These are phyloP conservation scores for Gossypium anomalum DNA, from an alignment of 345 rosid genomes.

Conservation along the genomic window DNA sequence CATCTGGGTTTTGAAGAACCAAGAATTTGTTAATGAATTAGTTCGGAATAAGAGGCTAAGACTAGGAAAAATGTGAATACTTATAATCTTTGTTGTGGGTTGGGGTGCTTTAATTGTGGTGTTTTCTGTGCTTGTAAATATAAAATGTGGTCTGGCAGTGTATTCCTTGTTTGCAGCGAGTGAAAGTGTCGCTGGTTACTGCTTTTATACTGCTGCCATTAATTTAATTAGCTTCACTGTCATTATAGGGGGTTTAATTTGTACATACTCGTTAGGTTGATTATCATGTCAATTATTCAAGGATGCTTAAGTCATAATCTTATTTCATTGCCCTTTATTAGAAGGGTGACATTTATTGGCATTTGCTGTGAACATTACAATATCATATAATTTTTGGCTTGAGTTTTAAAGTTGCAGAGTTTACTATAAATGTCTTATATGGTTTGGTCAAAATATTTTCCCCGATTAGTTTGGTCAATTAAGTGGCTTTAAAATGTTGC, in stretches of 20 bases:
- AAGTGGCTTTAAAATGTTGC: no score
- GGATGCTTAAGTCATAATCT: no score
- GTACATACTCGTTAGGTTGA: not conserved
- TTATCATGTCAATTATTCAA: not conserved
- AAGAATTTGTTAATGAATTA: conserved; percentile 1
- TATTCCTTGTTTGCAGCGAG: conserved; percentile 14
- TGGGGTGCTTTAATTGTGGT: not conserved
- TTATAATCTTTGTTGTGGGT: conserved; percentile 15
- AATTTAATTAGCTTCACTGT: not conserved
- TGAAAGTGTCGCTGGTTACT: not conserved
- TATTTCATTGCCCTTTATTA: no score
- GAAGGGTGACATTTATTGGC: no score
- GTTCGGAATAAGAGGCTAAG: conserved; percentile 19
- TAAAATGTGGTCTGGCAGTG: conserved; percentile 21
- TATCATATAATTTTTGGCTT: no score
- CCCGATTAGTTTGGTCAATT: no score
- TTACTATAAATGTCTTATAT: no score
- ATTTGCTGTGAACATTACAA: no score
- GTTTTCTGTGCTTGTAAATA: conserved; percentile 27
- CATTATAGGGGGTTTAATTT: not conserved
- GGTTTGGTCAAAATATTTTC: no score
- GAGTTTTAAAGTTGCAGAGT: no score
- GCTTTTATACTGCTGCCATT: not conserved
- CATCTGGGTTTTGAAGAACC: conserved; percentile 17
- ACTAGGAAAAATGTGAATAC: conserved; percentile 29